Percentiles rank a stretch among this genome's conserved stretches.
These are phyloP conservation scores for Fusarium proliferatum DNA, from an alignment of 2,329 filamentous ascomycete genomes.

Conservation along the genomic window DNA sequence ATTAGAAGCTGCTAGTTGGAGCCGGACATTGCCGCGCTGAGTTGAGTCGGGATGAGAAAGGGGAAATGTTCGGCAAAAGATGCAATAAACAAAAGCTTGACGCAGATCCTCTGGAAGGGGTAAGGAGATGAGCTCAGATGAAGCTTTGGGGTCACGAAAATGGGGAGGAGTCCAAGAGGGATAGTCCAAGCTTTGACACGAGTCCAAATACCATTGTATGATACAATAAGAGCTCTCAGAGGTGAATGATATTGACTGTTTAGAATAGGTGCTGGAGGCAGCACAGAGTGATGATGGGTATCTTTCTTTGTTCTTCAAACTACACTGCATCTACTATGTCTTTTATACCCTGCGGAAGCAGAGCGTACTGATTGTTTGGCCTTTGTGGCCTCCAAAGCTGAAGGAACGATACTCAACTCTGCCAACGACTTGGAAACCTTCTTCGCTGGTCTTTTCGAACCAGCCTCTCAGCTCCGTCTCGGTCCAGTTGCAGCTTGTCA, in stretches of 20 bases:
- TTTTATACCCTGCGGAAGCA: slow-evolving; percentile 72
- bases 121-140: background rate
- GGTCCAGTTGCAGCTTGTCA: slow-evolving; percentile 99
- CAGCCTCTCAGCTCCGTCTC: slow-evolving; percentile 84
- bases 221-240: slow-evolving; percentile 38
- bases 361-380: slow-evolving; percentile 88
- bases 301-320: slow-evolving; percentile 14
- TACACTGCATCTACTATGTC: background rate
- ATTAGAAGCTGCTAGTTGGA: slow-evolving; percentile 36
- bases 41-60: background rate
- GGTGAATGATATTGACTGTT: slow-evolving; percentile 40
- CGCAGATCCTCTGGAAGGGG: slow-evolving; percentile 8
- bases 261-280: slow-evolving; percentile 26
- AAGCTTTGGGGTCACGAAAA: slow-evolving; percentile 12
- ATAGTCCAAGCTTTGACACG: slow-evolving; percentile 28
- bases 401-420: slow-evolving; percentile 86
- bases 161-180: slow-evolving; percentile 1
- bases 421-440: slow-evolving; percentile 69
- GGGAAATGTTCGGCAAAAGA: slow-evolving; percentile 21
- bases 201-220: slow-evolving; percentile 44
- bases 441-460: slow-evolving; percentile 67
- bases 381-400: slow-evolving; percentile 87
- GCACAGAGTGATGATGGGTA: slow-evolving; percentile 23
- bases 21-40: slow-evolving; percentile 14
- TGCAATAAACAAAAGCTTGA: slow-evolving; percentile 9